A percentile compares a stretch with the other conserved stretches of the same genome.
These are phyloP conservation scores for Buddleja alternifolia DNA, from an alignment of 257 asterid genomes.

Conservation along the genomic window DNA sequence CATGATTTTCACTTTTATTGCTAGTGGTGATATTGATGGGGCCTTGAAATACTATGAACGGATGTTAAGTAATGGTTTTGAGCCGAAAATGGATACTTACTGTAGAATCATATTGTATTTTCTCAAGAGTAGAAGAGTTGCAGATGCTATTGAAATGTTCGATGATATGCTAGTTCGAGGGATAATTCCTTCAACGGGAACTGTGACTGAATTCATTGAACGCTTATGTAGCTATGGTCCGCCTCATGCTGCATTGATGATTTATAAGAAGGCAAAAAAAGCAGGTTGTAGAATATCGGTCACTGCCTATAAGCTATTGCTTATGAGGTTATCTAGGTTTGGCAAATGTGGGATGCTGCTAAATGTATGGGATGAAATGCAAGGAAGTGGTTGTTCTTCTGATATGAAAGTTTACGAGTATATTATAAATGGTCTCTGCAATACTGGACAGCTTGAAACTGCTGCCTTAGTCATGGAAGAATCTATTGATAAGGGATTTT, in stretches of 20 bases:
- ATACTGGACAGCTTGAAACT: slow-evolving; percentile 74
- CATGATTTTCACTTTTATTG: slow-evolving; percentile 63
- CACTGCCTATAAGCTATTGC: slow-evolving; percentile 69
- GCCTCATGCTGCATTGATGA: slow-evolving; percentile 86
- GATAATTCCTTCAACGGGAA: slow-evolving; percentile 66
- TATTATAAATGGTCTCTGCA: slow-evolving; percentile 77
- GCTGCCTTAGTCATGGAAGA: slow-evolving; percentile 82
- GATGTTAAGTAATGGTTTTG: slow-evolving; percentile 50
- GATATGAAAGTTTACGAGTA: slow-evolving; percentile 81
- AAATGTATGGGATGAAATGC: slow-evolving; percentile 81
- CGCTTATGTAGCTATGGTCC: slow-evolving; percentile 90
- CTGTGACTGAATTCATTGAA: slow-evolving; percentile 60
- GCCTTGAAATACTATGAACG: slow-evolving; percentile 52
- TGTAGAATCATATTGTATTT: slow-evolving; percentile 54
- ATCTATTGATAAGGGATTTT: slow-evolving; percentile 62
- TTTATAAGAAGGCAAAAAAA: slow-evolving; percentile 78
- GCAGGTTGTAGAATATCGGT: slow-evolving; percentile 69
- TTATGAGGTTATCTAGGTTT: slow-evolving; percentile 78
- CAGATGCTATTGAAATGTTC: slow-evolving; percentile 82
- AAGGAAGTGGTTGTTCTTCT: slow-evolving; percentile 67
- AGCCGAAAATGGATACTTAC: slow-evolving; percentile 70
- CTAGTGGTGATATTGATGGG: slow-evolving; percentile 57
- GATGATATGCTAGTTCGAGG: slow-evolving; percentile 81
- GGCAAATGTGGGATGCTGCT: slow-evolving; percentile 87
- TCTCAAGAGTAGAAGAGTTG: slow-evolving; percentile 67